Conservation (phyloP, 1,284 basidiomycete genomes). For the Rhodofomes roseus region DNA sequence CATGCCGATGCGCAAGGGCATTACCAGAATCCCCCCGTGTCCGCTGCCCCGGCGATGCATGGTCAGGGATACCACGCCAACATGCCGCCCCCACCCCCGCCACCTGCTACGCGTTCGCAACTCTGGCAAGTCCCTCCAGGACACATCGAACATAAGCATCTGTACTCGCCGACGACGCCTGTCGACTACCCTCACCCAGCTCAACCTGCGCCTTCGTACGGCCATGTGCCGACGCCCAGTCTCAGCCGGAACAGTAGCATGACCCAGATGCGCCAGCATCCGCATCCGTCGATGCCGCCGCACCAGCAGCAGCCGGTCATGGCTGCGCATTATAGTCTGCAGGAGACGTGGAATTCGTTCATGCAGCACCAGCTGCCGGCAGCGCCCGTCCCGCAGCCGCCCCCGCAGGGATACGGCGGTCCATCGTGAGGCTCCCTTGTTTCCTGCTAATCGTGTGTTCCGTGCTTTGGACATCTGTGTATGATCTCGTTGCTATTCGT, state of each 20-base stretch:
- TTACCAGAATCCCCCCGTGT: neutral
- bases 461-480: neutral
- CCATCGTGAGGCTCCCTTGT: neutral
- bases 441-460: neutral
- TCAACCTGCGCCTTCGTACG: neutral
- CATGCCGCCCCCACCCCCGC: conserved; percentile 5
- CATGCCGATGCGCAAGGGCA: neutral
- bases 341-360: conserved; percentile 33
- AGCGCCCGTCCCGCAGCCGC: conserved; percentile 5
- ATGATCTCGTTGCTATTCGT: neutral
- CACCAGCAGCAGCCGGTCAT: conserved; percentile 7
- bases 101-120: conserved; percentile 9
- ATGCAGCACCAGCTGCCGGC: conserved; percentile 30
- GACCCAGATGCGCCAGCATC: conserved; percentile 8
- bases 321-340: conserved; percentile 23
- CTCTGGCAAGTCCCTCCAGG: conserved; percentile 13
- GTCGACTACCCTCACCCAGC: conserved; percentile 2
- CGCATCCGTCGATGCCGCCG: conserved; percentile 10
- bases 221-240: conserved; percentile 8
- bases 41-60: neutral
- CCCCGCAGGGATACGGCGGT: neutral
- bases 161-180: conserved; percentile 4
- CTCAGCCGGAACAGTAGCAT: conserved; percentile 7
- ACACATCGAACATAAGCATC: conserved; percentile 1
- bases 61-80: neutral